Evolutionary conservation across 352 stramenopile genomes (phyloP).

Genomic region (Pilasporangium apinafurcum): DNA sequence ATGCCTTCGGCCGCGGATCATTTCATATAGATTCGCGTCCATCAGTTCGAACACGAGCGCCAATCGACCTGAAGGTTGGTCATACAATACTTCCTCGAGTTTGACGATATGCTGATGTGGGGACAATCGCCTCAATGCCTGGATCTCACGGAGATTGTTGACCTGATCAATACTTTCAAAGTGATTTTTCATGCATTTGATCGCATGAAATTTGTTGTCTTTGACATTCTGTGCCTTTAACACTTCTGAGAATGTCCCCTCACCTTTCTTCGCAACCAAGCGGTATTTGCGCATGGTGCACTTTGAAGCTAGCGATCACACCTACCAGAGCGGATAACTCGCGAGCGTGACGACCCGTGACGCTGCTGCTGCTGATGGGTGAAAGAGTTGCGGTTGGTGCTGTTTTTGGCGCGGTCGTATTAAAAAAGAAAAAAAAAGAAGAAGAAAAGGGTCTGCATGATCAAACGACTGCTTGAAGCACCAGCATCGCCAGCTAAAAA

Average conservation of each 20-base stretch:
- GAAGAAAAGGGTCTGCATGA: no score
- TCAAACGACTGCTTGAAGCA: no score
- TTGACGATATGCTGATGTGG: conserved; percentile 95
- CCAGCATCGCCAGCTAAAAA: no score
- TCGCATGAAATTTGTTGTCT: conserved; percentile 93
- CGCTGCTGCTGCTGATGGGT: no score
- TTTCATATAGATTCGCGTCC: conserved; percentile 95
- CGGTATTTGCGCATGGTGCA: conserved; percentile 88
- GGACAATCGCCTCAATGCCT: conserved; percentile 89
- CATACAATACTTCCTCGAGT: conserved; percentile 94
- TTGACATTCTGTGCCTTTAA: conserved; percentile 92
- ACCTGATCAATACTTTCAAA: conserved; percentile 96
- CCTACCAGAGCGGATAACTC: neutral
- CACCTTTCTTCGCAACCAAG: conserved; percentile 92
- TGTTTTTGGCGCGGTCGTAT: no score
- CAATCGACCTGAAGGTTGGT: conserved; percentile 86
- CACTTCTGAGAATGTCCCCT: conserved; percentile 95
- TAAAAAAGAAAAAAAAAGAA: no score
- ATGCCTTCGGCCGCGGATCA: conserved; percentile 88
- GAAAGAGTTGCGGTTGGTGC: no score
- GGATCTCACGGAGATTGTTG: conserved; percentile 95
- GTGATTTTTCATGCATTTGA: conserved; percentile 98
- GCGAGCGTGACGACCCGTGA: neutral
- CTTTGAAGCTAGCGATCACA: neutral
- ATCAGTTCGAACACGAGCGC: conserved; percentile 97